These are phyloP conservation scores for Thermothielavioides terrestris DNA, from an alignment of 495 filamentous ascomycete genomes.

Conservation along the genomic window DNA sequence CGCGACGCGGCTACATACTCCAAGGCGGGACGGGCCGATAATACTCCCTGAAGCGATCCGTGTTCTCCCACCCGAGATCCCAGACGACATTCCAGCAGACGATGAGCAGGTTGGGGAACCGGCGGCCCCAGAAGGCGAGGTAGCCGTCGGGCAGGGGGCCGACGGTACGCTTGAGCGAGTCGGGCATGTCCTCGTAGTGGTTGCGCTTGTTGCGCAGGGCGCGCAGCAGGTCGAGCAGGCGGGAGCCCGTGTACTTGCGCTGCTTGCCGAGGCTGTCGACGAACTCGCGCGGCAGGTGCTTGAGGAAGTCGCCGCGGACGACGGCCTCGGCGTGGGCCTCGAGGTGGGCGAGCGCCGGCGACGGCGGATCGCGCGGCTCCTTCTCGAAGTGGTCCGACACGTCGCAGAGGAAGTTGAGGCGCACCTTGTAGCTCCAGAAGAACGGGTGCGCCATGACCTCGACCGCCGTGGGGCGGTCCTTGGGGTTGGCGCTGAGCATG, in stretches of 20 bases:
- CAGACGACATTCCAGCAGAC: constrained; percentile 66
- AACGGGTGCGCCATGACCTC: constrained; percentile 87
- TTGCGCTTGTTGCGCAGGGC: constrained; percentile 93
- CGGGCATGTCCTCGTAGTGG: constrained; percentile 86
- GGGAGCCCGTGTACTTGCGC: constrained; percentile 80
- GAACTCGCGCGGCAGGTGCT: constrained; percentile 65
- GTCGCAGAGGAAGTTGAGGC: constrained; percentile 83
- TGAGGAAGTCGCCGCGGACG: constrained; percentile 60
- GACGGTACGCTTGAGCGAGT: constrained; percentile 67
- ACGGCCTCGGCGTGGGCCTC: constrained; percentile 31
- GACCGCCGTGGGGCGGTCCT: constrained; percentile 57
- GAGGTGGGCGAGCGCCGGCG: constrained; percentile 54
- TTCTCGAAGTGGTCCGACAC: constrained; percentile 93
- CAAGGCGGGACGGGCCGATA: constrained; percentile 34
- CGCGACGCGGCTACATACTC: not conserved
- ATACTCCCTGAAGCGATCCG: constrained; percentile 71
- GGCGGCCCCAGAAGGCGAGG: constrained; percentile 70
- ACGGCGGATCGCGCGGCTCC: constrained; percentile 73
- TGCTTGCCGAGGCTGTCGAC: constrained; percentile 86
- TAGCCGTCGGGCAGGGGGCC: constrained; percentile 79
- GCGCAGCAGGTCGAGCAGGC: constrained; percentile 76
- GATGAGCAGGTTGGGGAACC: constrained; percentile 79
- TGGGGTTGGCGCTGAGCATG: constrained; percentile 73
- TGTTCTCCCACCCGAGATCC: constrained; percentile 52
- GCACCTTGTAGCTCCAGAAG: constrained; percentile 86